phyloP scores from a whole-genome alignment of 2,329 filamentous ascomycete genomes.

The Rutstroemia sydowiana region DNA sequence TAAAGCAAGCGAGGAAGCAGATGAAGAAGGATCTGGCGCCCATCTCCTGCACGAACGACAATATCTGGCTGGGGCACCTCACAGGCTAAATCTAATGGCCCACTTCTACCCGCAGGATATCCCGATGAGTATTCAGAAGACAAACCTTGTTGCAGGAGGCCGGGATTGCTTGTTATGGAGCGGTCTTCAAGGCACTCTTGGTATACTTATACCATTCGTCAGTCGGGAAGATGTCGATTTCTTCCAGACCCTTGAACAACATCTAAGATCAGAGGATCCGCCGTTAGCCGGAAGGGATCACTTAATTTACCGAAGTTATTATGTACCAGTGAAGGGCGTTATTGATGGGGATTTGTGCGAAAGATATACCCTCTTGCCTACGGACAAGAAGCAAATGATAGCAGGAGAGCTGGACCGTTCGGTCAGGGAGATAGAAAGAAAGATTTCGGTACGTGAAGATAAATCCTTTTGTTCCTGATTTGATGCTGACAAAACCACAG shows the following conservation, averaged over 20 bases:
- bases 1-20: slow-evolving; percentile 80
- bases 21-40: slow-evolving; percentile 83
- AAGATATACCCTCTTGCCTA: slow-evolving; percentile 73
- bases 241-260: slow-evolving; percentile 88
- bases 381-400: slow-evolving; percentile 92
- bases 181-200: slow-evolving; percentile 88
- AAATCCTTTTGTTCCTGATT: not conserved
- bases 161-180: slow-evolving; percentile 90
- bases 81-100: slow-evolving; percentile 75
- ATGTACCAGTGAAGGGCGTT: slow-evolving; percentile 89
- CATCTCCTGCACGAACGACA: slow-evolving; percentile 85
- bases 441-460: slow-evolving; percentile 60
- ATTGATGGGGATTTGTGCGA: slow-evolving; percentile 98
- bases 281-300: slow-evolving; percentile 90
- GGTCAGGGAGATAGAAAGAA: slow-evolving; percentile 88
- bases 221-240: slow-evolving; percentile 93
- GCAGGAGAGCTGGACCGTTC: slow-evolving; percentile 87
- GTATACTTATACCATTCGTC: slow-evolving; percentile 85
- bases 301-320: slow-evolving; percentile 91
- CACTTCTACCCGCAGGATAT: slow-evolving; percentile 92
- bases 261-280: slow-evolving; percentile 77
- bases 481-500: slow-evolving; percentile 29
- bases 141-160: slow-evolving; percentile 81
- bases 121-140: slow-evolving; percentile 82
- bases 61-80: slow-evolving; percentile 84